Conservation (phyloP, 495 filamentous ascomycete species). For the Podospora pseudocomata region DNA sequence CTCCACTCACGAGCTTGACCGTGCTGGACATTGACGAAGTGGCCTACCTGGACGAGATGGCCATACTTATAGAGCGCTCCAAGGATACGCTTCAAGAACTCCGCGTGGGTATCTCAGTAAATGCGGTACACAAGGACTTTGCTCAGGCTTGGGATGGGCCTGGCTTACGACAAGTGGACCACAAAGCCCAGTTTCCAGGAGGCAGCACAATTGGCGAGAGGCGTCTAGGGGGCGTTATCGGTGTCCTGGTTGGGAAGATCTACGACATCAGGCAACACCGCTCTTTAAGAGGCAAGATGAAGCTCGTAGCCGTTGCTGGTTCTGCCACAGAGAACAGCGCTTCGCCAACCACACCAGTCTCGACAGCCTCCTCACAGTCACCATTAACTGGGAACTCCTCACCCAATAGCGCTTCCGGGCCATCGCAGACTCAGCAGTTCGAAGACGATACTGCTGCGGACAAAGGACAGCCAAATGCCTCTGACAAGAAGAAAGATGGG, state of each 20-base stretch:
- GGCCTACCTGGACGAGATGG: constrained; percentile 86
- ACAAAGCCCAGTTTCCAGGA: constrained; percentile 48
- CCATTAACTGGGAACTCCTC: not conserved
- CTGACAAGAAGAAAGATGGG: not conserved
- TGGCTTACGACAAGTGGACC: constrained; percentile 56
- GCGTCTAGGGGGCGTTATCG: constrained; percentile 66
- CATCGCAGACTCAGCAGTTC: not conserved
- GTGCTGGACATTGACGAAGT: constrained; percentile 89
- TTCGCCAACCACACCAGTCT: constrained; percentile 2
- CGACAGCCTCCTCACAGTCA: not conserved
- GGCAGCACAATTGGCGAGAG: constrained; percentile 46
- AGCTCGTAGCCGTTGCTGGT: not conserved
- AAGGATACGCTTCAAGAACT: constrained; percentile 66
- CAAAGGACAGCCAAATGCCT: not conserved
- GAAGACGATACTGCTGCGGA: not conserved
- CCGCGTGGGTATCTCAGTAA: constrained; percentile 69
- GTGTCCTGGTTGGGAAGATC: constrained; percentile 64
- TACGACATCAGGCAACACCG: constrained; percentile 52
- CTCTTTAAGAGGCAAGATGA: constrained; percentile 8
- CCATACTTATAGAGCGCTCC: constrained; percentile 72
- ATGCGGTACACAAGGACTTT: constrained; percentile 56
- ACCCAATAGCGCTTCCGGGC: too few species aligned
- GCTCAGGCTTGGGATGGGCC: constrained; percentile 59
- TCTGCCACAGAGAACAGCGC: not conserved
- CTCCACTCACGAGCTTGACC: constrained; percentile 72